These are phyloP conservation scores for Lantana camara DNA, from an alignment of 257 asterid genomes.

Conservation along the genomic window DNA sequence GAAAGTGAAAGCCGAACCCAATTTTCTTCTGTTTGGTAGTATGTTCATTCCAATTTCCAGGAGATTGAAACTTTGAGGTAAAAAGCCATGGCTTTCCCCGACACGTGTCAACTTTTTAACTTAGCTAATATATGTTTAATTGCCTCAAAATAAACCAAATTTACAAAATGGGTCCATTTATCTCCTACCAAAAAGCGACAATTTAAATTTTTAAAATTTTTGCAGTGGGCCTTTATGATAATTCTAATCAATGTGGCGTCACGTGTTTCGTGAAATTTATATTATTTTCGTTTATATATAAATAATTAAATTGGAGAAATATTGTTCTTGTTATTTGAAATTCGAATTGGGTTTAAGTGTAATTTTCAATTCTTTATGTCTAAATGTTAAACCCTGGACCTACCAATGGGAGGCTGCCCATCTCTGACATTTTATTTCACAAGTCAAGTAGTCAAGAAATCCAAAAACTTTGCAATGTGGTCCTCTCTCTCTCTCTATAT, in stretches of 20 bases:
- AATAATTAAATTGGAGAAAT: too few relatives aligned
- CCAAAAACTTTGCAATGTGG: not conserved
- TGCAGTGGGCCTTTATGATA: not conserved
- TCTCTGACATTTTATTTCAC: not conserved
- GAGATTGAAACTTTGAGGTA: not conserved
- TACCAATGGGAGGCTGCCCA: too few relatives aligned
- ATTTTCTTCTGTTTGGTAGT: constrained; percentile 12
- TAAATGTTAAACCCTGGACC: too few relatives aligned
- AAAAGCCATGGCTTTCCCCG: not conserved
- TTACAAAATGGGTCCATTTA: too few relatives aligned
- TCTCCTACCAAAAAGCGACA: not conserved
- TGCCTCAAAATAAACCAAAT: too few relatives aligned
- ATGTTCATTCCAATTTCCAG: not conserved
- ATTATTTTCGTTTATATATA: not conserved
- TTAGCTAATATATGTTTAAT: not conserved
- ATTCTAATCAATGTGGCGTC: not conserved
- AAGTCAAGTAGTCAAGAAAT: not conserved
- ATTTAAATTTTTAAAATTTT: not conserved
- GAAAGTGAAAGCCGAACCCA: constrained; percentile 1
- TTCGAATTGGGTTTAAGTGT: too few relatives aligned
- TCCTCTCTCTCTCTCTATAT: not conserved
- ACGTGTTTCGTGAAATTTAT: not conserved
- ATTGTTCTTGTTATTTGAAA: not conserved
- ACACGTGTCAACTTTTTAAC: not conserved
- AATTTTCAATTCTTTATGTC: too few relatives aligned